phyloP scores from a whole-genome alignment of 305 asterid genomes.

The Fraxinus paxiana region DNA sequence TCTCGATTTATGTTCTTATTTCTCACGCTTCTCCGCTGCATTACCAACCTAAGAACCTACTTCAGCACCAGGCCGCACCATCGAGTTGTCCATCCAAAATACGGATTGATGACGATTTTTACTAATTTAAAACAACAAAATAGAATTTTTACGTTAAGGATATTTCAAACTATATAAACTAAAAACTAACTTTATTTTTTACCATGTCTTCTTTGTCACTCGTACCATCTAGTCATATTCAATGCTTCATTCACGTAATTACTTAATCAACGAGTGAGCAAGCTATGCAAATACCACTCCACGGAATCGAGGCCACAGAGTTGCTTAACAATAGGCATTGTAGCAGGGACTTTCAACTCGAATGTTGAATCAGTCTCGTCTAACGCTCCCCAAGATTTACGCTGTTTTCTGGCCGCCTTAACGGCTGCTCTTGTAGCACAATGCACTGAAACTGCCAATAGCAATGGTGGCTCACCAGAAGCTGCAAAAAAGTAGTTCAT shows the following conservation, averaged over 20 bases:
- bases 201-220: background rate
- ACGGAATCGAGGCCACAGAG: conserved; percentile 53
- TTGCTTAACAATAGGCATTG: conserved; percentile 60
- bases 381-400: conserved; percentile 41
- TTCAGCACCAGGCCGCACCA: background rate
- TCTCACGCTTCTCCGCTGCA: background rate
- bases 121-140: no score
- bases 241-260: background rate
- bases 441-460: conserved; percentile 64
- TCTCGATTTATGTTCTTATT: background rate
- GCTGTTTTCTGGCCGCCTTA: conserved; percentile 61
- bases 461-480: conserved; percentile 72
- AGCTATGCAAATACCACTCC: conserved; percentile 40
- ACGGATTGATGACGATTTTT: background rate
- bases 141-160: background rate
- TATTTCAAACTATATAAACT: background rate
- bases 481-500: conserved; percentile 35
- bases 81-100: background rate
- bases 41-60: background rate
- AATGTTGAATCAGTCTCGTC: conserved; percentile 40
- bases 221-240: background rate
- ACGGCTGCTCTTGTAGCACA: conserved; percentile 74
- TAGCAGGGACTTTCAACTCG: conserved; percentile 59
- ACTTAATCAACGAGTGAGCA: conserved; percentile 8
- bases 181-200: background rate